These are phyloP conservation scores for Lichtheimia ramosa DNA, from an alignment of 371 early-diverging fungal species.

Conservation along the genomic window DNA sequence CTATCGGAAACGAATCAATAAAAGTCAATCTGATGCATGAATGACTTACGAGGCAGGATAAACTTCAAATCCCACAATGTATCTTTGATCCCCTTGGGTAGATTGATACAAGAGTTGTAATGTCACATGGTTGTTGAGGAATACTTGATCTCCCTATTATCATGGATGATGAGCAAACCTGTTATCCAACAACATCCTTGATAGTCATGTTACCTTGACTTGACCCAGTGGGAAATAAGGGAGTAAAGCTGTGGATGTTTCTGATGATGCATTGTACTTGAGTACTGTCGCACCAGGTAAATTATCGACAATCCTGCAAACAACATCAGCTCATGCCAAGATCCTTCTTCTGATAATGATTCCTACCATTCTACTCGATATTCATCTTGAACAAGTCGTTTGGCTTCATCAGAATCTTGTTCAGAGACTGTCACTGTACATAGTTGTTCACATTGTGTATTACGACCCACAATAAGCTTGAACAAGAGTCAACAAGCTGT, in stretches of 20 bases:
- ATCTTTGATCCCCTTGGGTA: conserved; percentile 28
- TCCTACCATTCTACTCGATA: conserved; percentile 54
- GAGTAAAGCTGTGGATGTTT: conserved; percentile 3
- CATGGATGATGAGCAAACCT: not conserved
- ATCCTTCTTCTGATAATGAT: not conserved
- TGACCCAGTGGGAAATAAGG: conserved; percentile 16
- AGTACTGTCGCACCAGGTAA: conserved; percentile 42
- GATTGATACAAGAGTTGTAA: conserved; percentile 55
- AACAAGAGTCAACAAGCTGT: not conserved
- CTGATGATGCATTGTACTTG: conserved; percentile 7
- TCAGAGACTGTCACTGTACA: conserved; percentile 39
- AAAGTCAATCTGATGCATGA: not conserved
- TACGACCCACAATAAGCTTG: conserved; percentile 19
- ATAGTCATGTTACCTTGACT: conserved; percentile 1
- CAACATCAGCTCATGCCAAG: not conserved
- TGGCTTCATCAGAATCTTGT: conserved; percentile 44
- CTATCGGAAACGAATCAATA: conserved; percentile 5
- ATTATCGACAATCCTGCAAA: conserved; percentile 59
- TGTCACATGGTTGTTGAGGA: conserved; percentile 58
- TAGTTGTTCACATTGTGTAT: conserved; percentile 44
- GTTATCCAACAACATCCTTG: not conserved
- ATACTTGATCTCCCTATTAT: conserved; percentile 28
- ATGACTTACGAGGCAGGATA: conserved; percentile 51
- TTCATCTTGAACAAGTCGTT: conserved; percentile 47
- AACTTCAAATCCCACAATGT: conserved; percentile 66